Evolutionary conservation across 129 eudicot genomes (phyloP), one percentile per base, ranked within the genome.

Genomic region (Rutidosis leptorrhynchoides): DNA sequence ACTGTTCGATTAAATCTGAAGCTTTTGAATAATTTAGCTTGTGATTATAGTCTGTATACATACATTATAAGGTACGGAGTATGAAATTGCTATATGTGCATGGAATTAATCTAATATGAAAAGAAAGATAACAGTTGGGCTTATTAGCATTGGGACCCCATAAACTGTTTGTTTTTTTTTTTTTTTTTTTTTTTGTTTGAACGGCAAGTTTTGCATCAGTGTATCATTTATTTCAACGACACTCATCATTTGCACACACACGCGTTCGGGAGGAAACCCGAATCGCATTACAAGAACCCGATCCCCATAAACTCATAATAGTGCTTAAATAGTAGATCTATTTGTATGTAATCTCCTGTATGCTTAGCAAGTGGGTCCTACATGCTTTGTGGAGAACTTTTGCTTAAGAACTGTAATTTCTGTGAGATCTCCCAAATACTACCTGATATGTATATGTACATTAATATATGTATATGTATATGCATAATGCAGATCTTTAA

Each of bases 71-170:
- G 15, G 32, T 51, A 0, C 22, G 1, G 77, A 45, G 33, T 23
- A 26, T 15, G 48, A 63, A 52, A 3, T 21, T 54, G 30, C 11
- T 22, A 22, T 58, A 60, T 67, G 32, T 33, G 4, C 10, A 33
- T n/a, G 25, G n/a, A 68, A 37, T 26, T 60, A 65, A 68, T 60
- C 15, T 68, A 24, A 10, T 49, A n/a, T 60, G 11, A 59, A 49
- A 75, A 75, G 62, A 48, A 66, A 51, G 71, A 19, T 54, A 46
- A 64, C 28, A 40, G 24, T 59, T 49, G 21, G 17, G 67, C 0
- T 65, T 45, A 43, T 65, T 56, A 56, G 67, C 61, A 28, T 57
- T 75, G 43, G 57, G 79, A 48, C 69, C 74, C 74, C 3, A 48
- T 74, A 59, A n/a, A 59, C 20, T 46, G 69, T n/a, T n/a, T n/a